Conservation (phyloP, 208 protist species). For the Wallacemonas sp. region DNA sequence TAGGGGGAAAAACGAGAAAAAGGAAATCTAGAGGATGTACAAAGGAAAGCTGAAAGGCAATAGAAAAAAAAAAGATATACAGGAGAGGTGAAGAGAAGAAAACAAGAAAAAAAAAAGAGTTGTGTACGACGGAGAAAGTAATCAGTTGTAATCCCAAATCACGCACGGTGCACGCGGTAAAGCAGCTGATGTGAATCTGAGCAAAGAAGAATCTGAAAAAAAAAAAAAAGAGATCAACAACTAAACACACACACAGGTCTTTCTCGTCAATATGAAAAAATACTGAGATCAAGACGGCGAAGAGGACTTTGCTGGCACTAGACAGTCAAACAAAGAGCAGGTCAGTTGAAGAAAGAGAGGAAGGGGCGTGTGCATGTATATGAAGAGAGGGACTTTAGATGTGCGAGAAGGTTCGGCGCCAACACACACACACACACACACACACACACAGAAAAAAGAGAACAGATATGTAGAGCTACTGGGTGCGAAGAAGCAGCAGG, state of each 20-base stretch:
- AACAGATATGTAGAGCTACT: background rate
- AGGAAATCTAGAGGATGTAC: slow-evolving; percentile 1
- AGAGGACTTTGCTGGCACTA: too few species aligned
- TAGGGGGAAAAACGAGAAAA: background rate
- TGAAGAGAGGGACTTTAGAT: background rate
- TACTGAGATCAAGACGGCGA: background rate
- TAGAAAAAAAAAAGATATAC: slow-evolving; percentile 13
- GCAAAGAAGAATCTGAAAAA: too few species aligned
- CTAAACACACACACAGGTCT: too few species aligned
- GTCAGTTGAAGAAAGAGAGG: background rate
- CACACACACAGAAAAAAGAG: background rate
- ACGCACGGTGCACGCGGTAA: too few species aligned
- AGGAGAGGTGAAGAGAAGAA: background rate
- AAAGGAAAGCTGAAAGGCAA: too few species aligned
- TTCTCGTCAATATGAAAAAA: too few species aligned
- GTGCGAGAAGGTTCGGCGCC: background rate
- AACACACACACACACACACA: background rate
- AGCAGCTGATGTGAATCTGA: too few species aligned
- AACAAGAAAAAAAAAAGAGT: slow-evolving; percentile 5
- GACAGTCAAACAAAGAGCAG: background rate
- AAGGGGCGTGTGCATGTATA: background rate
- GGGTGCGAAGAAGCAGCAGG: background rate
- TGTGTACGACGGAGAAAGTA: too few species aligned
- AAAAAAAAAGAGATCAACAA: too few species aligned
- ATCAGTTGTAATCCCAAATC: too few species aligned